Conservation (phyloP, 352 stramenopile species). For the Pythium catenulatum region DNA sequence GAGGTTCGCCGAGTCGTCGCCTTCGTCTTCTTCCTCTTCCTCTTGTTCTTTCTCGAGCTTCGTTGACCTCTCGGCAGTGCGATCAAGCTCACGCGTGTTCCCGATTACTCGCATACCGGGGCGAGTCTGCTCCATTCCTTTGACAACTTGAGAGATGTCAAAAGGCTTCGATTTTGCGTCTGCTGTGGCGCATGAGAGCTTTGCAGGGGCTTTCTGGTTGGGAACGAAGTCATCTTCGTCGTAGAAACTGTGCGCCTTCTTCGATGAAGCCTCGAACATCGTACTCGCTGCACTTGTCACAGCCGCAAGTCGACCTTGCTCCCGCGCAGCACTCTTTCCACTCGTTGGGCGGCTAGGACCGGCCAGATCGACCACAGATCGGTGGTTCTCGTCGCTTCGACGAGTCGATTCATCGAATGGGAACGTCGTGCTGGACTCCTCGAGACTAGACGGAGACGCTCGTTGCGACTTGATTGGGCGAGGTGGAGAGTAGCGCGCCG, state of each 20-base stretch:
- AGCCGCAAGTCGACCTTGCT: slow-evolving; percentile 67
- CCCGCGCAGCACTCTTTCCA: slow-evolving; percentile 76
- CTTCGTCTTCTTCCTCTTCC: slow-evolving; percentile 71
- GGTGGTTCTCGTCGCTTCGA: not conserved
- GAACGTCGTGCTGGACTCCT: too few relatives aligned
- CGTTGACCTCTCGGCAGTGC: not conserved
- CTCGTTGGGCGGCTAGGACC: slow-evolving; percentile 69
- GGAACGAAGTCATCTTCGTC: slow-evolving; percentile 76
- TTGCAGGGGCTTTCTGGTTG: slow-evolving; percentile 44
- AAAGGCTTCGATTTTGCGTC: slow-evolving; percentile 67
- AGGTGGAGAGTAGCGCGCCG: slow-evolving; percentile 76
- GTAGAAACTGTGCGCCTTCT: slow-evolving; percentile 88
- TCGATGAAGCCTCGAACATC: slow-evolving; percentile 69
- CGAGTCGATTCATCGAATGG: not conserved
- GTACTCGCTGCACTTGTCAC: slow-evolving; percentile 68
- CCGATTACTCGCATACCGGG: slow-evolving; percentile 25
- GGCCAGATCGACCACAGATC: not conserved
- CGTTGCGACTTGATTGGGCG: slow-evolving; percentile 50
- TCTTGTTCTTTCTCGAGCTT: slow-evolving; percentile 16
- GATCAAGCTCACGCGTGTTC: not conserved
- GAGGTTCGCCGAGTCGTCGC: slow-evolving; percentile 71
- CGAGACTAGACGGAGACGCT: not conserved
- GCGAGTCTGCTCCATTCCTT: slow-evolving; percentile 66
- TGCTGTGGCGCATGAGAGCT: not conserved
- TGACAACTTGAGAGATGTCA: slow-evolving; percentile 81